Evolutionary conservation across 805 yeast genomes (phyloP).

Genomic region (Candida tallmaniae): DNA sequence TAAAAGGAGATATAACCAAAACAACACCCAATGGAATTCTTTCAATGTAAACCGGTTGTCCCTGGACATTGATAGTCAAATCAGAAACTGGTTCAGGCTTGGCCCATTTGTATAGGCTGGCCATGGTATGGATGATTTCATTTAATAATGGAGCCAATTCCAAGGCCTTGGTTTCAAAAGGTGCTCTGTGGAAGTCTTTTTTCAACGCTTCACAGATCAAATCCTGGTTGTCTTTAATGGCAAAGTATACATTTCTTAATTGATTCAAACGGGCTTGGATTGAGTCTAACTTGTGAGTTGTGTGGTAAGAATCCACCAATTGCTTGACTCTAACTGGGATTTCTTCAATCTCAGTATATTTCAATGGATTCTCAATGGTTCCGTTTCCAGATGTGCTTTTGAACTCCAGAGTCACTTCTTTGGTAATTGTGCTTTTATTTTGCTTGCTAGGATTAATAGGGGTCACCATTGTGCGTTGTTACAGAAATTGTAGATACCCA

Average conservation of each 20-base stretch:
- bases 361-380: constrained; percentile 7
- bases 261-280: constrained; percentile 55
- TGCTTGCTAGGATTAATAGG: too few species aligned
- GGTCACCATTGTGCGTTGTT: too few species aligned
- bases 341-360: constrained; percentile 43
- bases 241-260: constrained; percentile 63
- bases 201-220: constrained; percentile 52
- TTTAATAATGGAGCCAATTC: constrained; percentile 51
- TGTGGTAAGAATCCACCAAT: constrained; percentile 40
- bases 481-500: too few species aligned
- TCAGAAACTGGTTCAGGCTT: constrained; percentile 43
- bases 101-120: constrained; percentile 56
- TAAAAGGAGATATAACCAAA: constrained; percentile 73
- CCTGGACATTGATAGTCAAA: constrained; percentile 30
- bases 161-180: constrained; percentile 53
- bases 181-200: constrained; percentile 64
- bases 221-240: constrained; percentile 54
- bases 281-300: constrained; percentile 44
- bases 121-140: constrained; percentile 59
- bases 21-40: constrained; percentile 56
- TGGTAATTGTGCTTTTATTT: too few species aligned
- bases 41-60: constrained; percentile 30
- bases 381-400: too few species aligned
- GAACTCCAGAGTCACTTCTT: too few species aligned
- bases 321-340: constrained; percentile 45